A percentile compares a stretch with the other conserved stretches of the same genome.
Conservation (phyloP, 164 flowering plant species). For the Malania oleifera region DNA sequence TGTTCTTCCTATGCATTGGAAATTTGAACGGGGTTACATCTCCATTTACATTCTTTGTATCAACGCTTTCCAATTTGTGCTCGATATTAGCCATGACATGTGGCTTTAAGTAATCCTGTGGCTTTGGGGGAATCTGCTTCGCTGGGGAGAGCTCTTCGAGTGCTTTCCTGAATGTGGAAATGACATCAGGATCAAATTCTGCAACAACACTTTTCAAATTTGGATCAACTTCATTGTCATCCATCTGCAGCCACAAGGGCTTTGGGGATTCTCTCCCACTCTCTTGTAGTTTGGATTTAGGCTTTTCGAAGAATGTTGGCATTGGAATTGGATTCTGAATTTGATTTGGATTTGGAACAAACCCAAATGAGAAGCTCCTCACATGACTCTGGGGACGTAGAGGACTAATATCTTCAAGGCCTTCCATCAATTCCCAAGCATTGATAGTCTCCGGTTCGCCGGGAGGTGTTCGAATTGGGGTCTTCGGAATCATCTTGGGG, state of each 20-base stretch:
- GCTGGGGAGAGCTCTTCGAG: constrained; percentile 42
- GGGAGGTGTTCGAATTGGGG: constrained; percentile 66
- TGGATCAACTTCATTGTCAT: constrained; percentile 13
- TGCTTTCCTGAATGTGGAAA: constrained; percentile 52
- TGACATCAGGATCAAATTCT: constrained; percentile 60
- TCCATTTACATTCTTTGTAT: constrained; percentile 1
- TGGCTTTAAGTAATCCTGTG: constrained; percentile 12
- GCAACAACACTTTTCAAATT: constrained; percentile 11
- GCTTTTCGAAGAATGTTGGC: constrained; percentile 6
- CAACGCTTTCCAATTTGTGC: constrained; percentile 6
- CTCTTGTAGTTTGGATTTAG: constrained; percentile 17
- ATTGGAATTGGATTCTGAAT: too few relatives aligned
- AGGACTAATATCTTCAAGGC: constrained; percentile 65
- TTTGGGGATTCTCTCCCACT: constrained; percentile 12
- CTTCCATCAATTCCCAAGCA: constrained; percentile 91
- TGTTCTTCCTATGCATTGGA: constrained; percentile 34
- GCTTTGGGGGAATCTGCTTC: constrained; percentile 26
- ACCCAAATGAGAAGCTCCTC: constrained; percentile 57
- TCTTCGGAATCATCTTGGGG: constrained; percentile 45
- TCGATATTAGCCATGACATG: constrained; percentile 3
- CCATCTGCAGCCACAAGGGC: constrained; percentile 36
- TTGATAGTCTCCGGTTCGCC: constrained; percentile 89
- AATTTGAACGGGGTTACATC: constrained; percentile 9
- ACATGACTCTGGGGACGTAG: constrained; percentile 24
- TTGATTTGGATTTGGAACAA: constrained; percentile 10